Evolutionary conservation across 2,329 filamentous ascomycete genomes (phyloP).

Genomic region (Talaromyces sp.): DNA sequence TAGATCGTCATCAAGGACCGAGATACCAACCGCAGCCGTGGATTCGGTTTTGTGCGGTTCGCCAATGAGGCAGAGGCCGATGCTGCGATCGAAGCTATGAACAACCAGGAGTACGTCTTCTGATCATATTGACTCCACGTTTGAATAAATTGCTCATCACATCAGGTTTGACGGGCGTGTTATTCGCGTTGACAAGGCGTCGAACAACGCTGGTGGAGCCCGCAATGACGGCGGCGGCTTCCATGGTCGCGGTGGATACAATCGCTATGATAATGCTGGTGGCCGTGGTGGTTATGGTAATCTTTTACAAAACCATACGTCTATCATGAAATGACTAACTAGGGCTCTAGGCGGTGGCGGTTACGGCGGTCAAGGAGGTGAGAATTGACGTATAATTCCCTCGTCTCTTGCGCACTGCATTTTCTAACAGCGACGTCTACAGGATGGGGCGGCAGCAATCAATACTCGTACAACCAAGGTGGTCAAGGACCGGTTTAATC

Average conservation of each 20-base stretch:
- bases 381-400: background rate
- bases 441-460: slow-evolving; percentile 14
- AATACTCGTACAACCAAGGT: slow-evolving; percentile 10
- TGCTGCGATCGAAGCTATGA: slow-evolving; percentile 37
- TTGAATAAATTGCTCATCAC: slow-evolving; percentile 10
- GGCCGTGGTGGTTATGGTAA: slow-evolving; percentile 30
- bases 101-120: slow-evolving; percentile 61
- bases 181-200: slow-evolving; percentile 94
- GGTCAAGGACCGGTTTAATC: slow-evolving; percentile 7
- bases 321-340: slow-evolving; percentile 11
- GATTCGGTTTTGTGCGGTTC: slow-evolving; percentile 95
- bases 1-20: slow-evolving; percentile 97
- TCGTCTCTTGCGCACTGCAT: background rate
- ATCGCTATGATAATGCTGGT: slow-evolving; percentile 32
- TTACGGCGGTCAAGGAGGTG: slow-evolving; percentile 17
- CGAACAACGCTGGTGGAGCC: slow-evolving; percentile 63
- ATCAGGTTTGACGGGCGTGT: slow-evolving; percentile 83
- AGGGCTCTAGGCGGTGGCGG: slow-evolving; percentile 18
- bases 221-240: slow-evolving; percentile 44
- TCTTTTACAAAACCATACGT: slow-evolving; percentile 7
- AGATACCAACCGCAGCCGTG: slow-evolving; percentile 91
- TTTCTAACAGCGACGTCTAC: background rate
- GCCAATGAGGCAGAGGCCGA: slow-evolving; percentile 41
- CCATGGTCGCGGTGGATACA: slow-evolving; percentile 42
- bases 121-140: slow-evolving; percentile 10